Evolutionary conservation across 78 protist species (phyloP).

Genomic region (Diacronema lutheri): DNA sequence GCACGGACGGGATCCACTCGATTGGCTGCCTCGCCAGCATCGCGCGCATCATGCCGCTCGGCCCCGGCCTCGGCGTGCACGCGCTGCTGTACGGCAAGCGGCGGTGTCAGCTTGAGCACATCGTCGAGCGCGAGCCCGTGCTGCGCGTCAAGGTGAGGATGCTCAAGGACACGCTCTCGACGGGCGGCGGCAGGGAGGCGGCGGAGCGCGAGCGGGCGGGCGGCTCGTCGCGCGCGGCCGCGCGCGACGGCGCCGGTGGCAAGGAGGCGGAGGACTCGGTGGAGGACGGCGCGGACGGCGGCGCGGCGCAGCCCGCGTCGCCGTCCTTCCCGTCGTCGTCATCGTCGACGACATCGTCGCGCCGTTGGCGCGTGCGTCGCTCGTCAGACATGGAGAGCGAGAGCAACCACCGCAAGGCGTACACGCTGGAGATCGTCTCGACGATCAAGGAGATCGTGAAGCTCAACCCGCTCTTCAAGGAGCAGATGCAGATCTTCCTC

Average conservation of each 20-base stretch:
- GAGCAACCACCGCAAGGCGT: constrained; percentile 6
- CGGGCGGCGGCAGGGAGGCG: too few relatives aligned
- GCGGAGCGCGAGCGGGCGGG: not conserved
- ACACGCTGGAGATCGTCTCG: constrained; percentile 33
- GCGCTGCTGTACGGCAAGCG: not conserved
- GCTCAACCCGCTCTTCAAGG: constrained; percentile 48
- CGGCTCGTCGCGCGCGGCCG: not conserved
- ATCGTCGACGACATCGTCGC: too few relatives aligned
- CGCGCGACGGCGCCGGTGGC: not conserved
- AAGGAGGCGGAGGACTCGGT: not conserved
- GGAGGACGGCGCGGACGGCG: not conserved
- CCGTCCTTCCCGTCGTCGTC: too few relatives aligned
- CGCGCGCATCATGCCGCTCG: not conserved
- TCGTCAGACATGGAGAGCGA: too few relatives aligned
- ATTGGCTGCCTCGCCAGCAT: not conserved
- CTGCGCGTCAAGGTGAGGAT: not conserved
- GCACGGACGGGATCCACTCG: not conserved
- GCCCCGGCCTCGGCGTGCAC: too few relatives aligned
- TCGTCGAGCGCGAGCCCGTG: not conserved
- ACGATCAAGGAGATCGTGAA: constrained; percentile 43
- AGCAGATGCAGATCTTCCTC: constrained; percentile 38
- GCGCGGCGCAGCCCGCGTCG: not conserved
- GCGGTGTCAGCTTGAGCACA: not conserved
- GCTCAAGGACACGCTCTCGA: not conserved
- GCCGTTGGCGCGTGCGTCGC: too few relatives aligned